Evolutionary conservation across 257 asterid species (phyloP).

Genomic region (Oldenlandia corymbosa): DNA sequence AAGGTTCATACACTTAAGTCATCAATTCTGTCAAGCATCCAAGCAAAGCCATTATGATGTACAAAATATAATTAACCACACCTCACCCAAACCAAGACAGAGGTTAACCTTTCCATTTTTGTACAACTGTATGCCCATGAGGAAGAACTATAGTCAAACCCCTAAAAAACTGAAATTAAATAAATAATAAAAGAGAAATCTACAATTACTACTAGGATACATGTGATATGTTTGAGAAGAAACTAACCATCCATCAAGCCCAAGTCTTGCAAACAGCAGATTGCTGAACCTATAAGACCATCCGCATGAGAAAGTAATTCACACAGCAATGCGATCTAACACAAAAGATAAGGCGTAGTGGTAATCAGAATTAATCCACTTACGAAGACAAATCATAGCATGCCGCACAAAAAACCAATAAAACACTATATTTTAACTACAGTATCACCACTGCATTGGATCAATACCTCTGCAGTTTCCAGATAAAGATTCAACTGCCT

Average conservation of each 20-base stretch:
- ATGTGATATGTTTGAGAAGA: not conserved
- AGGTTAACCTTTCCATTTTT: not conserved
- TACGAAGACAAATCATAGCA: conserved; percentile 7
- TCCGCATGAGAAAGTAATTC: conserved; percentile 66
- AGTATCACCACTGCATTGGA: conserved; percentile 11
- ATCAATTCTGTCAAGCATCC: not conserved
- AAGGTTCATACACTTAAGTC: not conserved
- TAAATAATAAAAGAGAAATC: not conserved
- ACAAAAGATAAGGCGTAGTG: conserved; percentile 11
- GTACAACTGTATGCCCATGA: not conserved
- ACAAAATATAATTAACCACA: not conserved
- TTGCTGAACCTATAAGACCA: conserved; percentile 59
- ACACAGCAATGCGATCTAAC: conserved; percentile 68
- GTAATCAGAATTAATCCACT: conserved; percentile 10
- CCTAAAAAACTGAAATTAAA: not conserved
- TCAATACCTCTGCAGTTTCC: conserved; percentile 82
- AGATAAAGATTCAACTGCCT: conserved; percentile 73
- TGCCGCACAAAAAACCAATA: not conserved
- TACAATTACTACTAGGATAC: not conserved
- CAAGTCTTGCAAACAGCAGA: conserved; percentile 48
- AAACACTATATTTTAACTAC: not conserved
- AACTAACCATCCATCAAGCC: conserved; percentile 57
- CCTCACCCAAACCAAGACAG: not conserved
- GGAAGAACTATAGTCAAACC: not conserved
- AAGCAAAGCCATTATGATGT: not conserved